Percentiles rank a stretch among this genome's conserved stretches.
phyloP scores from a whole-genome alignment of 305 asterid genomes.

The Plantago coronopus region DNA sequence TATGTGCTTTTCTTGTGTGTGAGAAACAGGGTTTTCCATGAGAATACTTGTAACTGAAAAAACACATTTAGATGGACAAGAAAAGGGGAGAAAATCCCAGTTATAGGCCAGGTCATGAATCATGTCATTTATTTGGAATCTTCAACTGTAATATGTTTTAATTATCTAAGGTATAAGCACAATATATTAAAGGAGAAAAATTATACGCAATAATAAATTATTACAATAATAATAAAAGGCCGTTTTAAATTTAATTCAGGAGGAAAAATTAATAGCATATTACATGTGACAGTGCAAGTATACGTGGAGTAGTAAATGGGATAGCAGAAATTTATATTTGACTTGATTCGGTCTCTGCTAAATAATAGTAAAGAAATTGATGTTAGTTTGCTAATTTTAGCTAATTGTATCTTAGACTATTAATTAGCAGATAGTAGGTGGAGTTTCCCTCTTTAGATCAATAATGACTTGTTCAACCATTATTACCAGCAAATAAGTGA shows the following conservation, averaged over 20 bases:
- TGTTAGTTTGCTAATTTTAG: constrained; percentile 1
- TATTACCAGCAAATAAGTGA: too few species aligned
- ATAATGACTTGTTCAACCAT: too few species aligned
- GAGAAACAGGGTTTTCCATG: constrained; percentile 27
- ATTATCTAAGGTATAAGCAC: background rate
- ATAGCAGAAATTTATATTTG: constrained; percentile 11
- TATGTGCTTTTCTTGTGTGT: constrained; percentile 43
- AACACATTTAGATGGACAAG: constrained; percentile 14
- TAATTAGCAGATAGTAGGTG: background rate
- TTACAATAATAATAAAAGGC: too few species aligned
- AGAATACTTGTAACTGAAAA: constrained; percentile 35
- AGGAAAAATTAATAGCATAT: background rate
- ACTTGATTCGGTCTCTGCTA: constrained; percentile 20
- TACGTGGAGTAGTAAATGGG: background rate
- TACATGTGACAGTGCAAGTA: constrained; percentile 4
- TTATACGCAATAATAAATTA: too few species aligned
- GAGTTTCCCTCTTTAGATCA: too few species aligned
- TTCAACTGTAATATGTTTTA: background rate
- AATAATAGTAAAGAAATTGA: constrained; percentile 3
- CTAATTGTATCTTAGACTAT: constrained; percentile 3
- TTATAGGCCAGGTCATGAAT: constrained; percentile 18
- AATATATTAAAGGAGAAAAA: background rate
- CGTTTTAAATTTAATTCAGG: background rate
- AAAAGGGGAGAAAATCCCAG: constrained; percentile 19
- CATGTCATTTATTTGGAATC: constrained; percentile 19